These are phyloP conservation scores for Cladosporium austrohemisphaericum DNA, from an alignment of 2,329 filamentous ascomycete species.

Conservation along the genomic window DNA sequence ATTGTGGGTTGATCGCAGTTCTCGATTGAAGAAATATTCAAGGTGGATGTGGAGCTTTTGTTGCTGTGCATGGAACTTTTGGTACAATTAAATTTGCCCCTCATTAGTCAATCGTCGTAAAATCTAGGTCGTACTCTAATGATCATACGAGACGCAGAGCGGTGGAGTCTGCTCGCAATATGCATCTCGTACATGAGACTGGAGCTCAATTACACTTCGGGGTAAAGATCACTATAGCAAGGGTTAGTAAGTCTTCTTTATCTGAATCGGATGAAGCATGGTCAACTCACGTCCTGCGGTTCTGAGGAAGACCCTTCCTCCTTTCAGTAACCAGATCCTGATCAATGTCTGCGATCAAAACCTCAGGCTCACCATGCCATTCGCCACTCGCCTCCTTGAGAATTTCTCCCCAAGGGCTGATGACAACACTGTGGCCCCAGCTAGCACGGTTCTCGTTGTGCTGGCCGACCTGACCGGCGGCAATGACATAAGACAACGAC, in stretches of 20 bases:
- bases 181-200: background rate
- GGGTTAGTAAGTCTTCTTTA: constrained; percentile 16
- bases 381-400: constrained; percentile 59
- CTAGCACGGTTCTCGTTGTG: constrained; percentile 74
- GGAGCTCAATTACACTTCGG: constrained; percentile 29
- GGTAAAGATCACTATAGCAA: constrained; percentile 29
- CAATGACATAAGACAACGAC: constrained; percentile 81
- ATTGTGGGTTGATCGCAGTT: too few relatives aligned
- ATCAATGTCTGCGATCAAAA: constrained; percentile 40
- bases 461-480: constrained; percentile 72
- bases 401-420: constrained; percentile 82
- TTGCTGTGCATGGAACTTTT: too few relatives aligned
- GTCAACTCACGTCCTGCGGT: constrained; percentile 34
- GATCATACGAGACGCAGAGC: too few relatives aligned
- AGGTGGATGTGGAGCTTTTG: too few relatives aligned
- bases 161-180: too few relatives aligned
- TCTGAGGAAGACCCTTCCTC: constrained; percentile 35
- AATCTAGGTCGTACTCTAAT: too few relatives aligned
- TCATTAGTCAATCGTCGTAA: too few relatives aligned
- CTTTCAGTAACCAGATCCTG: constrained; percentile 36
- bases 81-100: too few relatives aligned
- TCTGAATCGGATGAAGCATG: too few relatives aligned
- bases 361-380: constrained; percentile 38
- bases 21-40: too few relatives aligned
- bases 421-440: constrained; percentile 81